Conservation (phyloP, 345 rosid genomes). For the Populus euphratica region DNA sequence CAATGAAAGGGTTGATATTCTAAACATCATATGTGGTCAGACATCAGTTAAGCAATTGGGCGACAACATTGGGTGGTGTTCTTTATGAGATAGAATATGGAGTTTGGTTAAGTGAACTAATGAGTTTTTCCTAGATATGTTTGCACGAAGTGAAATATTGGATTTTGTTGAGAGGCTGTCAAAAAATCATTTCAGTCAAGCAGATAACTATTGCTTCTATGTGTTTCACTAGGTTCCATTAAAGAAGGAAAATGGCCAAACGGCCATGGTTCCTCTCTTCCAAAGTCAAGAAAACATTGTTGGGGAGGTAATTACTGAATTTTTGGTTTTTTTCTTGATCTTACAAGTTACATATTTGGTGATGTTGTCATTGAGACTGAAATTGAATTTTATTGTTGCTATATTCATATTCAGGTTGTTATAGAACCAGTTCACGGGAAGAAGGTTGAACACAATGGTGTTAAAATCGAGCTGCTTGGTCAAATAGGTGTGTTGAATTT, state of each 20-base stretch:
- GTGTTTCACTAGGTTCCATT: conserved; percentile 36
- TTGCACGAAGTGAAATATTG: background rate
- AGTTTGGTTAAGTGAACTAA: background rate
- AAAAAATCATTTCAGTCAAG: background rate
- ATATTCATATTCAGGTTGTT: conserved; percentile 21
- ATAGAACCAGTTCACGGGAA: conserved; percentile 84
- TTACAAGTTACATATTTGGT: background rate
- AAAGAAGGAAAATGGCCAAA: conserved; percentile 56
- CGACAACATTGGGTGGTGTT: background rate
- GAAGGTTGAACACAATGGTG: conserved; percentile 88
- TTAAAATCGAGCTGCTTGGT: conserved; percentile 91
- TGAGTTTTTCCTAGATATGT: background rate
- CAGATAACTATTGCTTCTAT: background rate
- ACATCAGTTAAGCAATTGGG: background rate
- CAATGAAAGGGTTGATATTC: background rate
- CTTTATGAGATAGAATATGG: background rate
- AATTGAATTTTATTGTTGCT: background rate
- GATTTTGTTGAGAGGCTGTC: background rate
- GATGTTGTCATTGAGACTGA: background rate
- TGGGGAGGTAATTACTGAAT: conserved; percentile 39
- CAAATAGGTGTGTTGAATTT: conserved; percentile 53
- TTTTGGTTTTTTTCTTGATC: conserved; percentile 2
- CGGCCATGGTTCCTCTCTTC: conserved; percentile 46
- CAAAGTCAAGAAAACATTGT: conserved; percentile 53
- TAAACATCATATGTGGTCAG: background rate